phyloP scores from a whole-genome alignment of 306 rosid genomes.

The Vachellia collinsii region DNA sequence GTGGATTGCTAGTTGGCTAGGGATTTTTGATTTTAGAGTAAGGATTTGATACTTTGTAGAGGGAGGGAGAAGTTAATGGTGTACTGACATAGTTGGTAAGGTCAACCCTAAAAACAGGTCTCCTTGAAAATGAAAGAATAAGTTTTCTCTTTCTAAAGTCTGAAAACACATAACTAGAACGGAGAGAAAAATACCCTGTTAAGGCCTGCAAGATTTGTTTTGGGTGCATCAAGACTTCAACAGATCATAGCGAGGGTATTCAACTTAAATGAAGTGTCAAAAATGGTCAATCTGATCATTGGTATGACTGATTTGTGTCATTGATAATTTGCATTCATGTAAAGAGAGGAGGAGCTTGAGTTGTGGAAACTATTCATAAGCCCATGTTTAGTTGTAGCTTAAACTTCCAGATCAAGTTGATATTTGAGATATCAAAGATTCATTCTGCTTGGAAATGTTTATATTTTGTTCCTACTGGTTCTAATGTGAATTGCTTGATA shows the following conservation, averaged over 20 bases:
- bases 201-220: background rate
- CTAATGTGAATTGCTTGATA: slow-evolving; percentile 33
- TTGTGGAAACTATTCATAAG: too few relatives aligned
- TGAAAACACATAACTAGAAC: background rate
- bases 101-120: background rate
- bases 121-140: background rate
- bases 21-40: background rate
- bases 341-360: too few relatives aligned
- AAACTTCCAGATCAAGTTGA: too few relatives aligned
- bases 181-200: background rate
- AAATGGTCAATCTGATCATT: too few relatives aligned
- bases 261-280: background rate
- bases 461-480: background rate
- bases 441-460: background rate
- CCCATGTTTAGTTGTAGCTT: too few relatives aligned
- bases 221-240: background rate
- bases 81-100: background rate
- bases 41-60: background rate
- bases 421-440: background rate
- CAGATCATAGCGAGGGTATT: background rate
- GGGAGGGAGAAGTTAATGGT: background rate
- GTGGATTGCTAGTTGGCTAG: background rate
- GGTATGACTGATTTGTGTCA: too few relatives aligned
- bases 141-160: background rate
- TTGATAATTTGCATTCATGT: too few relatives aligned